These are phyloP conservation scores for Chaetothyriales sp. DNA, from an alignment of 2,329 filamentous ascomycete species.

Conservation along the genomic window DNA sequence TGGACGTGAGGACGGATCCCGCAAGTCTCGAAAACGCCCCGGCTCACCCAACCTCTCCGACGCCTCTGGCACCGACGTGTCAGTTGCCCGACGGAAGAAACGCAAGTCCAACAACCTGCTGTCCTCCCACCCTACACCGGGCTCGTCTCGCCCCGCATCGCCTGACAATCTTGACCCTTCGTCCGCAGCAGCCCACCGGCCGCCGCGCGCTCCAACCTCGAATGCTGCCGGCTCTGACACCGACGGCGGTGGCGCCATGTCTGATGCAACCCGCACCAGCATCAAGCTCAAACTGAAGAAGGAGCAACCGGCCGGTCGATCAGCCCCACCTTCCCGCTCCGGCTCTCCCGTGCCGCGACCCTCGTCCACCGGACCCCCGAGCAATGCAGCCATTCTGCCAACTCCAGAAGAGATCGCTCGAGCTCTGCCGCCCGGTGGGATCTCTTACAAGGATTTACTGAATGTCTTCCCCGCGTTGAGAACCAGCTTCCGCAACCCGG, in stretches of 20 bases:
- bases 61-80: constrained; percentile 79
- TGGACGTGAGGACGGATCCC: constrained; percentile 34
- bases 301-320: neutral
- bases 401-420: constrained; percentile 33
- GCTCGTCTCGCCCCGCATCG: constrained; percentile 14
- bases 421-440: constrained; percentile 31
- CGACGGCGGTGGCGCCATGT: constrained; percentile 14
- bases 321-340: constrained; percentile 38
- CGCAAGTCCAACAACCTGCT: constrained; percentile 50
- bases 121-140: constrained; percentile 36
- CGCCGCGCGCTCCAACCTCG: constrained; percentile 3
- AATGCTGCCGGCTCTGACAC: constrained; percentile 12
- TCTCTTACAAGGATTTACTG: constrained; percentile 30
- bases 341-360: constrained; percentile 38
- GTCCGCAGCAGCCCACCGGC: constrained; percentile 7
- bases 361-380: constrained; percentile 1
- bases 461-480: constrained; percentile 21
- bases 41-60: constrained; percentile 81
- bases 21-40: constrained; percentile 58
- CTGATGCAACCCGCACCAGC: constrained; percentile 9
- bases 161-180: constrained; percentile 9
- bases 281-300: constrained; percentile 12
- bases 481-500: neutral
- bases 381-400: constrained; percentile 21
- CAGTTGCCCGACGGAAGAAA: constrained; percentile 48